Evolutionary conservation across 2,329 filamentous ascomycete genomes (phyloP).

Genomic region (Aquanectria penicillioides): DNA sequence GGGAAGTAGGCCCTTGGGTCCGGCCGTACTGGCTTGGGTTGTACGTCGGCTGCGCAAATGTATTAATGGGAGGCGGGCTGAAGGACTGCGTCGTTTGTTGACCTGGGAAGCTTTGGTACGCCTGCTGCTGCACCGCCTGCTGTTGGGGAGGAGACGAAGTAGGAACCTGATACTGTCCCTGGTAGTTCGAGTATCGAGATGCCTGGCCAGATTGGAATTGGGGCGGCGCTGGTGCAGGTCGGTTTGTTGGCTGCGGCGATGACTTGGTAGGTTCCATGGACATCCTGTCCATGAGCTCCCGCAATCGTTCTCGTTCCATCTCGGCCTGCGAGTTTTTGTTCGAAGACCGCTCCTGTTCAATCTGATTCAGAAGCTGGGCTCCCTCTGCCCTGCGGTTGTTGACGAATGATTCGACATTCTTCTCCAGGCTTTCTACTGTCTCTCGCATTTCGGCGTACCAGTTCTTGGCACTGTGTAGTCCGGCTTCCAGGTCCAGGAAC

Average conservation of each 20-base stretch:
- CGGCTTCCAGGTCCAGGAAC: conserved; percentile 88
- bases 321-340: conserved; percentile 73
- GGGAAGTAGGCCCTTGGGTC: conserved; percentile 67
- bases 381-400: conserved; percentile 94
- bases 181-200: conserved; percentile 64
- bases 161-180: conserved; percentile 68
- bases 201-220: conserved; percentile 59
- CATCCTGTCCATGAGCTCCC: conserved; percentile 94
- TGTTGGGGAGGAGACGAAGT: conserved; percentile 57
- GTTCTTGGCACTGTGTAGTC: conserved; percentile 85
- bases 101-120: conserved; percentile 54
- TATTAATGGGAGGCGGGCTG: conserved; percentile 52
- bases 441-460: conserved; percentile 98
- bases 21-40: conserved; percentile 69
- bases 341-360: conserved; percentile 80
- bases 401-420: conserved; percentile 97
- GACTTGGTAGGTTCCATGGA: conserved; percentile 75
- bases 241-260: conserved; percentile 41
- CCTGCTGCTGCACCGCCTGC: conserved; percentile 52
- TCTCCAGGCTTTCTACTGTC: conserved; percentile 88
- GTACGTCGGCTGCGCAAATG: conserved; percentile 63
- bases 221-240: conserved; percentile 52
- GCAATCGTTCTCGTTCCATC: conserved; percentile 85
- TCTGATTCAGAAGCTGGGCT: conserved; percentile 86
- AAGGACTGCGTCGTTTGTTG: conserved; percentile 36